Evolutionary conservation across 352 stramenopile species (phyloP).

Genomic region (Pythium pyrilobum): DNA sequence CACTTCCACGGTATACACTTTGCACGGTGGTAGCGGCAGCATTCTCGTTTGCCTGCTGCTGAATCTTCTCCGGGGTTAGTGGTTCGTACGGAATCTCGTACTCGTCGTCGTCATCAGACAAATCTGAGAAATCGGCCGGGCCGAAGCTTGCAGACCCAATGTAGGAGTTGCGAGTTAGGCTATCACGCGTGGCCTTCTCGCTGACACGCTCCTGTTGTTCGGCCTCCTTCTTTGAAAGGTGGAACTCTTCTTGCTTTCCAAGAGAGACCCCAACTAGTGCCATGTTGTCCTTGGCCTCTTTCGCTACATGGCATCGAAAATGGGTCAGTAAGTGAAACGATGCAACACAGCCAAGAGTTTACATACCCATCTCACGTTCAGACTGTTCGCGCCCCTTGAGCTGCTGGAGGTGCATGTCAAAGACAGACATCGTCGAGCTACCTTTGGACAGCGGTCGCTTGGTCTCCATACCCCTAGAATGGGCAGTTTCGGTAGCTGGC

Average conservation of each 20-base stretch:
- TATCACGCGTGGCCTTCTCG: conserved; percentile 17
- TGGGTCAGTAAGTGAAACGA: neutral
- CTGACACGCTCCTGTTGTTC: conserved; percentile 16
- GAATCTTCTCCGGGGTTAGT: conserved; percentile 29
- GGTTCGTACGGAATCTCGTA: conserved; percentile 2
- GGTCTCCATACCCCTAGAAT: conserved; percentile 1
- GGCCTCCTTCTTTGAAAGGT: conserved; percentile 9
- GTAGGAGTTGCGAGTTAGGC: conserved; percentile 16
- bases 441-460: conserved; percentile 10
- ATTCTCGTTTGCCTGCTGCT: neutral
- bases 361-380: conserved; percentile 15
- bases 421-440: conserved; percentile 12
- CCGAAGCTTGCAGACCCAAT: conserved; percentile 9
- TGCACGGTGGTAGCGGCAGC: neutral
- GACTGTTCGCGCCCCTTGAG: conserved; percentile 13
- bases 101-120: conserved; percentile 9
- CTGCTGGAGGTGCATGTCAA: conserved; percentile 15
- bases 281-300: conserved; percentile 23
- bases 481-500: neutral
- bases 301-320: neutral
- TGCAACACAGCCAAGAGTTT: neutral
- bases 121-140: conserved; percentile 13
- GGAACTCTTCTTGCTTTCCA: conserved; percentile 18
- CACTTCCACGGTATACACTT: neutral
- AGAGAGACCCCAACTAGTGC: conserved; percentile 11